A percentile compares a stretch with the other conserved stretches of the same genome.
phyloP scores from a whole-genome alignment of 2,329 filamentous ascomycete genomes.

The Alternaria postmessia region DNA sequence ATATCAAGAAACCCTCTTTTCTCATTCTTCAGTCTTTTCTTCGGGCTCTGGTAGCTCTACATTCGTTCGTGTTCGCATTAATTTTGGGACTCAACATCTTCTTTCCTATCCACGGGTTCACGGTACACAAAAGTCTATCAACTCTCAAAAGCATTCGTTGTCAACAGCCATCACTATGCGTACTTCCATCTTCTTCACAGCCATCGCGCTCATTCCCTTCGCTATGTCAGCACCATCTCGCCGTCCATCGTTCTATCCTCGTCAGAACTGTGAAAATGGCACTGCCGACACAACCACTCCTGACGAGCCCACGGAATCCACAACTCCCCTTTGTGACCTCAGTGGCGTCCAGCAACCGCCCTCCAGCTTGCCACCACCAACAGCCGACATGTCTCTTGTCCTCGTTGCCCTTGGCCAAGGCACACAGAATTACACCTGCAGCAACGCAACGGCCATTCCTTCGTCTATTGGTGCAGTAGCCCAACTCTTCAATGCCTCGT shows the following conservation, averaged over 20 bases:
- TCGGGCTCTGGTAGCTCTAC: constrained; percentile 44
- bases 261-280: constrained; percentile 26
- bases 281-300: background rate
- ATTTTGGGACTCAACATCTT: constrained; percentile 6
- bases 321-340: constrained; percentile 34
- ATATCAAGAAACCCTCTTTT: constrained; percentile 21
- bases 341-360: constrained; percentile 33
- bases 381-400: constrained; percentile 47
- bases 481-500: constrained; percentile 37
- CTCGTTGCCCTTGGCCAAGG: constrained; percentile 58
- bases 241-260: constrained; percentile 16
- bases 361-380: constrained; percentile 36
- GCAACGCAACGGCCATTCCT: constrained; percentile 41
- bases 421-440: constrained; percentile 62
- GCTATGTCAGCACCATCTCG: constrained; percentile 32
- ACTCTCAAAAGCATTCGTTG: constrained; percentile 3
- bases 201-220: constrained; percentile 33
- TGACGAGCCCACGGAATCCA: background rate
- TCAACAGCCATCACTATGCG: constrained; percentile 31
- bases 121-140: constrained; percentile 6
- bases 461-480: constrained; percentile 55
- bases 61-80: constrained; percentile 15
- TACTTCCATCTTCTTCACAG: constrained; percentile 28
- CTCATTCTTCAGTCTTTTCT: constrained; percentile 28
- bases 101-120: background rate